Conservation (phyloP, 177 flowering plant species). For the Vitis hybrid region DNA sequence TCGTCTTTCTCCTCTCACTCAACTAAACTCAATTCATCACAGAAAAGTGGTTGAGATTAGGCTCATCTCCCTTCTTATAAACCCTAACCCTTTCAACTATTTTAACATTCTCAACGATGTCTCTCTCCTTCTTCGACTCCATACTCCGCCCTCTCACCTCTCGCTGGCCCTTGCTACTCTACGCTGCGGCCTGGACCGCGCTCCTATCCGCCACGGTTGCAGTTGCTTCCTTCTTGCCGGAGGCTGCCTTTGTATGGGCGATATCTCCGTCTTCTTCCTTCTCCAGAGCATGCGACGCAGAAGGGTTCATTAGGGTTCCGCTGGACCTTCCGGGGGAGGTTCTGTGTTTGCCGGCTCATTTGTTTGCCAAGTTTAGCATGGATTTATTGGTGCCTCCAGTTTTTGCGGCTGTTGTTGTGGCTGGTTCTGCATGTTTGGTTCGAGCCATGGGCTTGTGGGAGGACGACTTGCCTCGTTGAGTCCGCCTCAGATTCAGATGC, state of each 20-base stretch:
- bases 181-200: constrained; percentile 67
- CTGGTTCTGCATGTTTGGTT: constrained; percentile 61
- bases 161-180: constrained; percentile 49
- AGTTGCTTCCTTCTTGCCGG: constrained; percentile 70
- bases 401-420: constrained; percentile 73
- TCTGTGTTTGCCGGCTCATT: constrained; percentile 61
- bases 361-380: constrained; percentile 44
- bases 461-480: constrained; percentile 18
- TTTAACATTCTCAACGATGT: constrained; percentile 13
- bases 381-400: constrained; percentile 75
- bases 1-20: constrained; percentile 7
- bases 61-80: constrained; percentile 3
- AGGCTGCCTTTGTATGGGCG: constrained; percentile 62
- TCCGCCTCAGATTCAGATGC: neutral
- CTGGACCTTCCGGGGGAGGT: constrained; percentile 58
- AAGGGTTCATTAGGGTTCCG: constrained; percentile 50
- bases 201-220: constrained; percentile 57
- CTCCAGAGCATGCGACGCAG: constrained; percentile 34
- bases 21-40: constrained; percentile 14
- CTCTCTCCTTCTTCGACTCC: constrained; percentile 21
- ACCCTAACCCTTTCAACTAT: neutral
- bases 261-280: constrained; percentile 56
- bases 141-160: constrained; percentile 21
- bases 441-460: constrained; percentile 62
- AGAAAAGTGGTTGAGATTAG: constrained; percentile 40